These are phyloP conservation scores for Myriangium duriaei DNA, from an alignment of 2,329 filamentous ascomycete genomes.

Conservation along the genomic window DNA sequence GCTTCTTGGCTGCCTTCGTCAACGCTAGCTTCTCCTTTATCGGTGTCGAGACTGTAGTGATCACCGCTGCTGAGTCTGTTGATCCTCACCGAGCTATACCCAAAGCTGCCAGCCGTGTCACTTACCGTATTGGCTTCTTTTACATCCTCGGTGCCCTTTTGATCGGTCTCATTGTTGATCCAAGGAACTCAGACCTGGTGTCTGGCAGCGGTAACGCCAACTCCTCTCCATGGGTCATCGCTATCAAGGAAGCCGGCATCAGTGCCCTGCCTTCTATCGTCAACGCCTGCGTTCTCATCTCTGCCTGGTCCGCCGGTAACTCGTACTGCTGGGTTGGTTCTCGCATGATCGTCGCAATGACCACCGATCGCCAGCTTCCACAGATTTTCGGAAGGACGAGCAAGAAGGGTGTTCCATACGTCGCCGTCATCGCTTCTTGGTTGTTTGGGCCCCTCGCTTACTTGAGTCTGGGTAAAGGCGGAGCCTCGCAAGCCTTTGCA, in stretches of 20 bases:
- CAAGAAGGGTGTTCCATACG: constrained; percentile 43
- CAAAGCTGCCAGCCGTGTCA: constrained; percentile 39
- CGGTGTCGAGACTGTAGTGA: constrained; percentile 41
- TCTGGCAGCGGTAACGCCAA: constrained; percentile 29
- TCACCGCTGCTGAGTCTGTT: constrained; percentile 42
- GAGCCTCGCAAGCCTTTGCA: constrained; percentile 14
- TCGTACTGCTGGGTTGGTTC: constrained; percentile 40
- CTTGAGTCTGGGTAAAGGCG: constrained; percentile 21
- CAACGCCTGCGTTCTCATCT: constrained; percentile 64
- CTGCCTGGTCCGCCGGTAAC: constrained; percentile 57
- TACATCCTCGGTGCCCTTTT: constrained; percentile 45
- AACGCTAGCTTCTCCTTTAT: constrained; percentile 39
- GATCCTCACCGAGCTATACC: constrained; percentile 41
- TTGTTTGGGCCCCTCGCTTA: constrained; percentile 26
- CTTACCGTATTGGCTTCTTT: constrained; percentile 43
- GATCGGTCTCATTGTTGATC: constrained; percentile 48
- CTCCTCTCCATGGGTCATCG: constrained; percentile 54
- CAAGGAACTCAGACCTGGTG: constrained; percentile 37
- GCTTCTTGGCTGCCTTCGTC: constrained; percentile 19
- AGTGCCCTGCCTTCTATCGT: constrained; percentile 56
- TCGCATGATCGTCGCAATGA: constrained; percentile 47
- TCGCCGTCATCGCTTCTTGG: constrained; percentile 41
- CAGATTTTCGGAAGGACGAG: constrained; percentile 42
- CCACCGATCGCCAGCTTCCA: constrained; percentile 47
- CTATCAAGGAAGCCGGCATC: constrained; percentile 54